A percentile compares a stretch with the other conserved stretches of the same genome.
phyloP scores from a whole-genome alignment of 441 rosid genomes.

The Pelargonium fulgidum region DNA sequence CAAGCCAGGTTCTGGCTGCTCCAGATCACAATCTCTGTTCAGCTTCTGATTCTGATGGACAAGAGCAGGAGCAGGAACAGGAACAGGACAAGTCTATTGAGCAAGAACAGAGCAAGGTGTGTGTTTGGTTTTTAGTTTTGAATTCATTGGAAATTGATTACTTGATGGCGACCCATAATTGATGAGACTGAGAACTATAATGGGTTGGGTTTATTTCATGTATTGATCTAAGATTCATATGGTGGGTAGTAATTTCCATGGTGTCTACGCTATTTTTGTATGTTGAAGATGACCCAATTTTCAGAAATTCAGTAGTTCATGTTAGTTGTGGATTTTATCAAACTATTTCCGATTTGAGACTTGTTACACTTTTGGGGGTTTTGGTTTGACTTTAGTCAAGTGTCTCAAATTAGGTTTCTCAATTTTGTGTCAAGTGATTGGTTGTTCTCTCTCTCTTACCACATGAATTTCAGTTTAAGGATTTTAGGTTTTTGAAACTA shows the following conservation, averaged over 20 bases:
- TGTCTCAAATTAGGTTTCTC: neutral
- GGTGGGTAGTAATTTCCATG: no score
- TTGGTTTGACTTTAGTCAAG: neutral
- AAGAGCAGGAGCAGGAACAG: neutral
- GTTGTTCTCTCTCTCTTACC: neutral
- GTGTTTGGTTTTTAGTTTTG: neutral
- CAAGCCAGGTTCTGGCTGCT: neutral
- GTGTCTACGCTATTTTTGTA: no score
- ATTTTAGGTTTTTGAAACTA: no score
- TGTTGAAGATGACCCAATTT: no score
- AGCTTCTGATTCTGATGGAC: constrained; percentile 14
- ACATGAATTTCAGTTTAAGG: no score
- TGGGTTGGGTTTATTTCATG: constrained; percentile 6
- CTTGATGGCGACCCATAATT: neutral
- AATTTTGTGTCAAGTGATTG: neutral
- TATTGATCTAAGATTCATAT: neutral
- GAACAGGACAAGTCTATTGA: neutral
- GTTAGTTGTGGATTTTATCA: no score
- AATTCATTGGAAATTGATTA: neutral
- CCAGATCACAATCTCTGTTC: constrained; percentile 15
- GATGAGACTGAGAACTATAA: neutral
- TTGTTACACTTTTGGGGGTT: no score
- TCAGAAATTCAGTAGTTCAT: no score
- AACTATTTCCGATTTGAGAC: no score
- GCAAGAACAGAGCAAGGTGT: constrained; percentile 26